Evolutionary conservation across 2,329 filamentous ascomycete species (phyloP).

Genomic region (Epicoccum sorghinum): DNA sequence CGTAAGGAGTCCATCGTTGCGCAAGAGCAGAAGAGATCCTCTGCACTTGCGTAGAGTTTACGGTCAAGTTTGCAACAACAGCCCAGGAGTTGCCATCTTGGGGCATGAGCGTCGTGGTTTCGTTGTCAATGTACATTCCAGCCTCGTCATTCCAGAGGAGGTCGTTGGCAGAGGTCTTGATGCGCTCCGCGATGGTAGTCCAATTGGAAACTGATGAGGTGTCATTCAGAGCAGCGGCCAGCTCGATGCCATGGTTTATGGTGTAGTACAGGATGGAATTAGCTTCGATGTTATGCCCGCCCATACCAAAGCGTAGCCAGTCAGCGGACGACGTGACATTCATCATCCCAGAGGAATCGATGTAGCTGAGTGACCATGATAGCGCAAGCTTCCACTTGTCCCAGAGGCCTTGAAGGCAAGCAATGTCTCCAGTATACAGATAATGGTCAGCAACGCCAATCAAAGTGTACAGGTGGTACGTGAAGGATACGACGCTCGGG

Average conservation of each 20-base stretch:
- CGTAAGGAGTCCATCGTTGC: conserved; percentile 50
- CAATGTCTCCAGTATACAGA: conserved; percentile 50
- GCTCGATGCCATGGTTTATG: conserved; percentile 58
- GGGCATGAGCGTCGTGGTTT: conserved; percentile 57
- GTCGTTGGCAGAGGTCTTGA: conserved; percentile 55
- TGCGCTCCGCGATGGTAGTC: conserved; percentile 49
- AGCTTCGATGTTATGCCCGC: conserved; percentile 56
- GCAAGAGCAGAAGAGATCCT: conserved; percentile 44
- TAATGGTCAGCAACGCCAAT: conserved; percentile 56
- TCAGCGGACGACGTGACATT: conserved; percentile 54
- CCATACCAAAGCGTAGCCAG: conserved; percentile 59
- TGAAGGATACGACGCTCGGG: conserved; percentile 52
- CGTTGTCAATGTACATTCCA: conserved; percentile 63
- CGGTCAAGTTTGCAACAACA: conserved; percentile 48
- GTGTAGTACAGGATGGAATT: conserved; percentile 58
- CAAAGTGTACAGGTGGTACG: conserved; percentile 61
- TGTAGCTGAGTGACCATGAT: conserved; percentile 49
- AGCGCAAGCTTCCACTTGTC: conserved; percentile 52
- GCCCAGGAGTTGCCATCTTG: conserved; percentile 55
- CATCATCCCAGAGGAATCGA: conserved; percentile 53
- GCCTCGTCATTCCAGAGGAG: conserved; percentile 56
- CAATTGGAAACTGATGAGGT: conserved; percentile 49
- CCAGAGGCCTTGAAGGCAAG: conserved; percentile 53
- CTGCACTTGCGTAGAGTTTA: conserved; percentile 33
- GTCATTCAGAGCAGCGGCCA: conserved; percentile 58